Conservation (phyloP, 345 rosid species). For the Gossypium arboreum region DNA sequence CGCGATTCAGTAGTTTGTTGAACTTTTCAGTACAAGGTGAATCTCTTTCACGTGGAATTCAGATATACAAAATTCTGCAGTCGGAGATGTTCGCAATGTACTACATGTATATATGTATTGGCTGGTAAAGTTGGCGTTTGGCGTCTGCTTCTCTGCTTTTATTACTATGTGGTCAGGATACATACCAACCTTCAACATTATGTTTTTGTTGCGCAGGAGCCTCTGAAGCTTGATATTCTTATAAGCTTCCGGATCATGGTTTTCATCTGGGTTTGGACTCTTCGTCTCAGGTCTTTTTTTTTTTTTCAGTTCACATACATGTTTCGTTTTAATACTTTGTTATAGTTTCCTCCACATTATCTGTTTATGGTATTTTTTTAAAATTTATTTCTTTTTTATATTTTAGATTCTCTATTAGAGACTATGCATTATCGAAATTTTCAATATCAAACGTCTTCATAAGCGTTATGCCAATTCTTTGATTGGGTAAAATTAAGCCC, state of each 20-base stretch:
- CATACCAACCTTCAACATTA: not conserved
- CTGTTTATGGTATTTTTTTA: not conserved
- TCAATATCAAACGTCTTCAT: conserved; percentile 84
- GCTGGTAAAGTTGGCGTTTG: conserved; percentile 2
- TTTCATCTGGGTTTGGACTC: conserved; percentile 31
- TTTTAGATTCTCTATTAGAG: conserved; percentile 48
- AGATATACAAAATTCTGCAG: not conserved
- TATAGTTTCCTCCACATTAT: not conserved
- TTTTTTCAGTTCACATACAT: not conserved
- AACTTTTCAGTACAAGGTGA: not conserved
- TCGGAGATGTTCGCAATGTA: not conserved
- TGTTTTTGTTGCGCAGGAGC: conserved; percentile 47
- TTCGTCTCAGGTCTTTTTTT: too few species aligned
- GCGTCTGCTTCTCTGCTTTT: not conserved
- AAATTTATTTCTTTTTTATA: conserved; percentile 10
- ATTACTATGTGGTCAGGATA: not conserved
- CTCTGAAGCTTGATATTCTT: conserved; percentile 74
- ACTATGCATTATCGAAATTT: conserved; percentile 71
- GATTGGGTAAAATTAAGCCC: conserved; percentile 60
- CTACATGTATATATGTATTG: not conserved
- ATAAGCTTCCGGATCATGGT: conserved; percentile 94
- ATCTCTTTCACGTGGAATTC: not conserved
- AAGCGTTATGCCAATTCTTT: conserved; percentile 80
- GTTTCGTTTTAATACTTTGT: not conserved
- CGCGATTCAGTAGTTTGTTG: not conserved